Evolutionary conservation across 164 flowering plant genomes (phyloP).

Genomic region (Akebia trifoliata): DNA sequence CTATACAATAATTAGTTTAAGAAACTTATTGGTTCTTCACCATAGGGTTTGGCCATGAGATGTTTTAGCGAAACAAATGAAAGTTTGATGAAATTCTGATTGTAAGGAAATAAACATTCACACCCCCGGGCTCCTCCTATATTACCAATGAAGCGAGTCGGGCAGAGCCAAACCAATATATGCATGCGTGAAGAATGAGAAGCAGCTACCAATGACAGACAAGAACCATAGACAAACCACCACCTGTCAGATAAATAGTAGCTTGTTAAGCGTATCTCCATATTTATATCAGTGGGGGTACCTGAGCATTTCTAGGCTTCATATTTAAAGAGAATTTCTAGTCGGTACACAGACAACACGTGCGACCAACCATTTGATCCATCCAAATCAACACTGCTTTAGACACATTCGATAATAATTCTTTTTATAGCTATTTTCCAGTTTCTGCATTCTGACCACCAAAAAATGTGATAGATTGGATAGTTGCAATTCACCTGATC

Average conservation of each 20-base stretch:
- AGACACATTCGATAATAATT: not conserved
- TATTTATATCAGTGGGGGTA: not conserved
- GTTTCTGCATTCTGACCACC: not conserved
- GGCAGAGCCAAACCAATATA: conserved; percentile 59
- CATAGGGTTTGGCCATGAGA: too few species aligned
- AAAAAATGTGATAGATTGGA: not conserved
- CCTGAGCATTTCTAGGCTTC: not conserved
- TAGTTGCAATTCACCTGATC: not conserved
- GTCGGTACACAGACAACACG: not conserved
- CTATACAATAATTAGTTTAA: too few species aligned
- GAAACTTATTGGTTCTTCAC: too few species aligned
- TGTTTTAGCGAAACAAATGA: too few species aligned
- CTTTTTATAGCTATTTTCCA: not conserved
- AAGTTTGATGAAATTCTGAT: too few species aligned
- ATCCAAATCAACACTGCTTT: not conserved
- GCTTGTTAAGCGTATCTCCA: conserved; percentile 15
- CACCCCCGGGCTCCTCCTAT: too few species aligned
- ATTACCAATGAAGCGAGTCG: too few species aligned
- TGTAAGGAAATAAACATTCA: too few species aligned
- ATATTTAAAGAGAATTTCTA: not conserved
- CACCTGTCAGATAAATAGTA: conserved; percentile 43
- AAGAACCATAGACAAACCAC: conserved; percentile 81
- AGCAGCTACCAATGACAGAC: conserved; percentile 74
- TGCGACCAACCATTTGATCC: not conserved
- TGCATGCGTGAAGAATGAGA: conserved; percentile 80